Evolutionary conservation across 78 protist species (phyloP).

Genomic region (Chrysochromulina tobinii): DNA sequence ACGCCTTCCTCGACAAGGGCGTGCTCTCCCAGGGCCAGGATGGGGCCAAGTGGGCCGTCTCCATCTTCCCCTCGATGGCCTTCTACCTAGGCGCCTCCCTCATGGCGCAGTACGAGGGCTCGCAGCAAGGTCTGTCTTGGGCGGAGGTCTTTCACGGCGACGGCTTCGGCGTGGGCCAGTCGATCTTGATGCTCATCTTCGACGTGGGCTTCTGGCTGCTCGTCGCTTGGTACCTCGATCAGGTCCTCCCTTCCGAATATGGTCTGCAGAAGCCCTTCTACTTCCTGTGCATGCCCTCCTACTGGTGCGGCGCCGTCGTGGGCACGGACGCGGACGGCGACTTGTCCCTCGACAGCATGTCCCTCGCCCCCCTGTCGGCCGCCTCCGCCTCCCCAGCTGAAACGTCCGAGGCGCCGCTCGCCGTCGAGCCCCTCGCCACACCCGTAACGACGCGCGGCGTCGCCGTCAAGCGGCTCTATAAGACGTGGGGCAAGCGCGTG

Average conservation of each 20-base stretch:
- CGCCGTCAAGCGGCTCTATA: background rate
- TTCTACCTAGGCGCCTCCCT: conserved; percentile 13
- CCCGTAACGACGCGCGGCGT: background rate
- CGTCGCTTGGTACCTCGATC: background rate
- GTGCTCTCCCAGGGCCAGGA: background rate
- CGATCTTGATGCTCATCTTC: background rate
- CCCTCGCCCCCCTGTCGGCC: background rate
- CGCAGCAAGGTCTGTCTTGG: background rate
- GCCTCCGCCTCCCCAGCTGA: background rate
- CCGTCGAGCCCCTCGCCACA: background rate
- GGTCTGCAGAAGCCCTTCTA: background rate
- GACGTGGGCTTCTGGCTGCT: background rate
- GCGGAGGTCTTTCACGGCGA: background rate
- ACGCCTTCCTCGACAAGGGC: background rate
- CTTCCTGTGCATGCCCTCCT: background rate
- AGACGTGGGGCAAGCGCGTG: background rate
- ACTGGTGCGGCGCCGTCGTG: background rate
- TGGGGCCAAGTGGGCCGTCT: background rate
- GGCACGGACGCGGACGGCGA: background rate
- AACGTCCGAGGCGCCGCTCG: background rate
- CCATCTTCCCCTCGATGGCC: background rate
- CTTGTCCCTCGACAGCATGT: background rate
- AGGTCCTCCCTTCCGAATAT: background rate
- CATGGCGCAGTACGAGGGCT: background rate
- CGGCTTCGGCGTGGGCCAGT: background rate